Evolutionary conservation across 2,329 filamentous ascomycete species (phyloP).

Genomic region (Monilinia polystroma): DNA sequence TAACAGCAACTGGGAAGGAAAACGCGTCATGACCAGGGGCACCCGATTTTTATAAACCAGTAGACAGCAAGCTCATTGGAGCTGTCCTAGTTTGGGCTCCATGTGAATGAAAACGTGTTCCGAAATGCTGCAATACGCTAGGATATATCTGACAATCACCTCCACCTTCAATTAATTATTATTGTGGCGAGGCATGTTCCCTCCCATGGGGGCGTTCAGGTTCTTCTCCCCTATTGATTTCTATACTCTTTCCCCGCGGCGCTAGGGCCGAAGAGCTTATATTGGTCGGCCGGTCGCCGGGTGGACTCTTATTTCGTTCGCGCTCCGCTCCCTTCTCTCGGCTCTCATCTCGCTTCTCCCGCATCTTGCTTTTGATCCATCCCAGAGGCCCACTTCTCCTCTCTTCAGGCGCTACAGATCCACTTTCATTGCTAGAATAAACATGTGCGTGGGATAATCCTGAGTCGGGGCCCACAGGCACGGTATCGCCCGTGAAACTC

Average conservation of each 20-base stretch:
- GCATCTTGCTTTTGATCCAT: slow-evolving; percentile 64
- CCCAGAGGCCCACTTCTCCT: slow-evolving; percentile 58
- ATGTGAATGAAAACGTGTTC: slow-evolving; percentile 8
- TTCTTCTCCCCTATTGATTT: slow-evolving; percentile 34
- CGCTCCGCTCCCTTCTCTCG: slow-evolving; percentile 36
- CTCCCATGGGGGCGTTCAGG: slow-evolving; percentile 28
- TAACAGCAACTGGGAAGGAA: background rate
- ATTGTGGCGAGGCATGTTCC: slow-evolving; percentile 23
- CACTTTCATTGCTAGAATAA: slow-evolving; percentile 41
- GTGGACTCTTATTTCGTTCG: slow-evolving; percentile 38
- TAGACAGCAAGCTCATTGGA: slow-evolving; percentile 6
- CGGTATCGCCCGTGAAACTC: slow-evolving; percentile 47
- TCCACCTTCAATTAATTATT: slow-evolving; percentile 3
- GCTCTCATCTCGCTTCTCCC: slow-evolving; percentile 48
- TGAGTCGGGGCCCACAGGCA: slow-evolving; percentile 38
- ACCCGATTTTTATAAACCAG: slow-evolving; percentile 10
- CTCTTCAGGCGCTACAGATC: slow-evolving; percentile 33
- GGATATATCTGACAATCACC: background rate
- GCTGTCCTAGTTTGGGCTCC: background rate
- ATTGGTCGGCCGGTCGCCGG: slow-evolving; percentile 33
- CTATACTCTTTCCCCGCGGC: slow-evolving; percentile 36
- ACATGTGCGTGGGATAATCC: slow-evolving; percentile 31
- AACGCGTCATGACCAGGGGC: background rate
- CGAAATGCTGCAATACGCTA: background rate
- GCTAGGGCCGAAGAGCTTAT: slow-evolving; percentile 24